Evolutionary conservation across 1,284 basidiomycete genomes (phyloP), one percentile per base, ranked within the genome.

Genomic region (Austroboletus niveus): DNA sequence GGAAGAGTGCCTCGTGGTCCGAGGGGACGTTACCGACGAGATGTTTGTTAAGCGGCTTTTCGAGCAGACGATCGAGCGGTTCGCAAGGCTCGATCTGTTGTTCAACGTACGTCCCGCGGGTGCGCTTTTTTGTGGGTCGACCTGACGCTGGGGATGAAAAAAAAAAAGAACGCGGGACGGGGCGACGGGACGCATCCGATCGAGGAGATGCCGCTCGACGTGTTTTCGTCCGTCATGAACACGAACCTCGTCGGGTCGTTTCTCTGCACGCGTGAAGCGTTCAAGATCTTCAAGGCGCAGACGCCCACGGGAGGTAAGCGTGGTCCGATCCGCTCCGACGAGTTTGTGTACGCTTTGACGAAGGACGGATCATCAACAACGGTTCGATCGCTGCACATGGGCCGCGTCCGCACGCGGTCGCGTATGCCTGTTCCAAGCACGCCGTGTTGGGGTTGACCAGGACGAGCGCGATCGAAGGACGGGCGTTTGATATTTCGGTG

Each of bases 351-450:
- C 5, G 2, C 17, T 17, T 17, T 17, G 17, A 17, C 17, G 17
- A 24, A 83, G 82, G 83, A 4, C 78, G 87, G 12, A 89, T 94
- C 59, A 87, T 93, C 70, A 93, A 92, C 72, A 92, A 92, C 58
- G 89, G 89, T 8, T 89, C 85, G 36, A 79, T 93, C 50, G 82
- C 87, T 1, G 87, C 89, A 0, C 80, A 86, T 56, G 75, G 82
- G 1, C 90, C 91, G 2, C 78, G 91, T 29, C 88, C 87, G 3
- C 70, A 82, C 59, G 78, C 82, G 0, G 73, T 74, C 6, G 78
- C 87, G 0, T 92, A 93, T 66, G 86, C 88, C 0, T 72, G 81
- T 38, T 85, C 87, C 7, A 93, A 93, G 67, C 89, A 93, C 61
- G 91, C 86, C 1, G 81, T 92, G 47, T 69, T 75, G 1, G 91